phyloP scores from a whole-genome alignment of 305 asterid genomes.

The Fraxinus baroniana region DNA sequence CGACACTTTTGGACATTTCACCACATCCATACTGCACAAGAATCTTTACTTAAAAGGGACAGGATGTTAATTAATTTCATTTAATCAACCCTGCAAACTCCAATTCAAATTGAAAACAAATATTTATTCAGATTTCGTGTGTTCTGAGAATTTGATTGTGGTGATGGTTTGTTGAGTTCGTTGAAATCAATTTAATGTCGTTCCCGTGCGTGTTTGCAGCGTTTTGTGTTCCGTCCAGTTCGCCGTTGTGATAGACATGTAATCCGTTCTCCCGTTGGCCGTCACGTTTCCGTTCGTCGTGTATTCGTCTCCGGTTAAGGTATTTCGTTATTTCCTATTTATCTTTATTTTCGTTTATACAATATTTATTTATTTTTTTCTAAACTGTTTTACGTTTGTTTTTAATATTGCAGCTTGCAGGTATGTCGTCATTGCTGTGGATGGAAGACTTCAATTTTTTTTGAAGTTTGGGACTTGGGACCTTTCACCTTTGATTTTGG shows the following conservation, averaged over 20 bases:
- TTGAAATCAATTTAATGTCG: conserved; percentile 21
- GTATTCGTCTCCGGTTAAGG: conserved; percentile 17
- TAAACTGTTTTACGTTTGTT: neutral
- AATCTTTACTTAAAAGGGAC: conserved; percentile 14
- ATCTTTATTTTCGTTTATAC: neutral
- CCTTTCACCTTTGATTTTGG: neutral
- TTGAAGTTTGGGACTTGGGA: conserved; percentile 19
- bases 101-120: conserved; percentile 21
- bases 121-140: conserved; percentile 3
- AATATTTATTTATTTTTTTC: neutral
- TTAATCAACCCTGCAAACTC: conserved; percentile 11
- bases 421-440: conserved; percentile 1
- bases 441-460: neutral
- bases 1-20: conserved; percentile 40
- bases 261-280: conserved; percentile 13
- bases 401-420: conserved; percentile 22
- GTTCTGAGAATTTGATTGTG: conserved; percentile 15
- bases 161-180: conserved; percentile 16
- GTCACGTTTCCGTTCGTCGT: conserved; percentile 14
- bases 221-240: conserved; percentile 1
- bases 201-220: conserved; percentile 27
- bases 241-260: conserved; percentile 5
- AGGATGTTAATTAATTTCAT: conserved; percentile 6
- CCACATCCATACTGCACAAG: conserved; percentile 4
- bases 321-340: conserved; percentile 4